These are phyloP conservation scores for Pezicula rhizophila DNA, from an alignment of 2,329 filamentous ascomycete species.

Conservation along the genomic window DNA sequence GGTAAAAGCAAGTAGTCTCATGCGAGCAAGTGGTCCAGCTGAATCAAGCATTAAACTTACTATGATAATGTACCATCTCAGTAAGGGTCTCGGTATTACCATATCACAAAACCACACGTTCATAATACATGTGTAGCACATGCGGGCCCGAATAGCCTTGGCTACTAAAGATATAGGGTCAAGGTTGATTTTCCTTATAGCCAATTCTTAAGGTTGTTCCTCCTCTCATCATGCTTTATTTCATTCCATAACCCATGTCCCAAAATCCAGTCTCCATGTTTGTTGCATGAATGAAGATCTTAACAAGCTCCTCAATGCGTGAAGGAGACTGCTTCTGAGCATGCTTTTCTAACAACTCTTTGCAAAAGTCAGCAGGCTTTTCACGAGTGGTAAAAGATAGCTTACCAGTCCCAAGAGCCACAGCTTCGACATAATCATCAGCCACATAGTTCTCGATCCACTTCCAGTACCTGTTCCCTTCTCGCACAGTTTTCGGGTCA, in stretches of 20 bases:
- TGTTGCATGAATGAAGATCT: conserved; percentile 77
- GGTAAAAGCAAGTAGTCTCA: too few species aligned
- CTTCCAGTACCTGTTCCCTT: conserved; percentile 70
- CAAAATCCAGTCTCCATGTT: conserved; percentile 70
- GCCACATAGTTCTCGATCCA: conserved; percentile 86
- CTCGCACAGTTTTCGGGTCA: conserved; percentile 48
- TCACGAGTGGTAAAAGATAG: not conserved
- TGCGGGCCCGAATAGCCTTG: too few species aligned
- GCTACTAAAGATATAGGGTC: too few species aligned
- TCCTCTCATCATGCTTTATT: not conserved
- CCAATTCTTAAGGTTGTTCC: too few species aligned
- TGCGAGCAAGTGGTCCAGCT: too few species aligned
- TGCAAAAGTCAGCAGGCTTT: not conserved
- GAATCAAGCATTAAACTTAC: too few species aligned
- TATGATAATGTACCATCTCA: too few species aligned
- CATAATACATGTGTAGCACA: too few species aligned
- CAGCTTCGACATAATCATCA: conserved; percentile 67
- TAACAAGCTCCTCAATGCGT: conserved; percentile 71
- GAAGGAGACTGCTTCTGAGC: conserved; percentile 61
- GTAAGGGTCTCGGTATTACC: too few species aligned
- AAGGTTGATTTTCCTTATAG: too few species aligned
- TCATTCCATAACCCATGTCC: conserved; percentile 51
- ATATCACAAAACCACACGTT: too few species aligned
- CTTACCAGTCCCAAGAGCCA: conserved; percentile 62
- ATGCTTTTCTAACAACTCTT: conserved; percentile 68